phyloP scores from a whole-genome alignment of 2,329 filamentous ascomycete genomes.

The Phyllosticta citriasiana region DNA sequence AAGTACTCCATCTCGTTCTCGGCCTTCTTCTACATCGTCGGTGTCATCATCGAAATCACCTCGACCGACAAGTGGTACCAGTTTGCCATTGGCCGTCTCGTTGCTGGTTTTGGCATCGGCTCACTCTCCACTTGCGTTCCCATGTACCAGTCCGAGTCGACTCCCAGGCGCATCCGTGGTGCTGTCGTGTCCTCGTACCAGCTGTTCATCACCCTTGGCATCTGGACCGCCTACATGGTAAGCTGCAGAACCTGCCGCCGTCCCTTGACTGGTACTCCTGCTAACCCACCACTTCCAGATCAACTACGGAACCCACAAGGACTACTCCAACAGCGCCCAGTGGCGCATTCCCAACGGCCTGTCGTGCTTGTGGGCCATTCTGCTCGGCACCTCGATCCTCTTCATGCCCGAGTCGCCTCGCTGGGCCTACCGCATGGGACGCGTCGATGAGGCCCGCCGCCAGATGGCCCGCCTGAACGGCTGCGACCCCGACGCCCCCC shows the following conservation, averaged over 20 bases:
- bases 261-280: neutral
- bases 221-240: conserved; percentile 16
- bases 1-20: conserved; percentile 38
- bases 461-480: conserved; percentile 48
- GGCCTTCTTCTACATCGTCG: conserved; percentile 34
- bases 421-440: conserved; percentile 43
- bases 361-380: conserved; percentile 8
- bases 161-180: conserved; percentile 53
- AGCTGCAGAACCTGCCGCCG: neutral
- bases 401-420: conserved; percentile 21
- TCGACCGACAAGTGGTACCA: conserved; percentile 32
- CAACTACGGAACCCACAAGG: conserved; percentile 51
- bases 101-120: conserved; percentile 35
- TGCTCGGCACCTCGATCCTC: conserved; percentile 35
- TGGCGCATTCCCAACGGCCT: conserved; percentile 56
- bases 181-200: conserved; percentile 46
- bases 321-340: conserved; percentile 35
- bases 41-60: conserved; percentile 35
- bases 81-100: conserved; percentile 38
- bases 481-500: conserved; percentile 42
- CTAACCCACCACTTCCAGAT: conserved; percentile 18
- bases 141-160: conserved; percentile 57
- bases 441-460: conserved; percentile 35
- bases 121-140: conserved; percentile 49
- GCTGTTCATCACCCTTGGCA: conserved; percentile 37